Evolutionary conservation across 2,329 filamentous ascomycete genomes (phyloP), one percentile per base, ranked within the genome.

Genomic region (Aspergillus niger): DNA sequence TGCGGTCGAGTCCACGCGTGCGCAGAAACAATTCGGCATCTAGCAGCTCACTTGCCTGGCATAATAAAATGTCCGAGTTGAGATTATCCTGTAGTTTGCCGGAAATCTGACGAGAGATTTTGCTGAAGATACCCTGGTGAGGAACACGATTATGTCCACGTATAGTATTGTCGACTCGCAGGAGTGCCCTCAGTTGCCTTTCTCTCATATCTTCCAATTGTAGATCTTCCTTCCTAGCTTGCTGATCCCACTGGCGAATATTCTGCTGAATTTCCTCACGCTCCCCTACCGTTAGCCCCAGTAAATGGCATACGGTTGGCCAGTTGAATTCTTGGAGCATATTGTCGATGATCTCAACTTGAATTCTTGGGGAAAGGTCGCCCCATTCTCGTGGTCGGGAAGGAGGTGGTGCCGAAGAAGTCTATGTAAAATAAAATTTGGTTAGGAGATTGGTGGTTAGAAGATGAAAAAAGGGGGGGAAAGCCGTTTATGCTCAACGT

Each of bases 331-430:
- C 26, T 13, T 67, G 58, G 24, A 72, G 54, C 28, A 77, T 65
- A 51, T 77, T 78, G 10, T 69, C 62, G 17, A 72, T 58, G 13
- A 79, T 77, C 54, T 78, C 76, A 3, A 72, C 67, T 57, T 74
- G 72, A 20, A 79, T 64, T 3, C 63, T 66, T 15, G 62, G 63
- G 15, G 67, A 65, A 5, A 79, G 61, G 39, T 77, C 73, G 20
- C 49, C 56, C 77, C 76, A 79, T 54, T 65, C 41, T 8, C 70
- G 70, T 32, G 67, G 50, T 4, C 55, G 43, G 8, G 61, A 59
- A 51, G 64, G 26, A 28, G 10, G 28, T 44, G 30, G 13, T 13
- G 43, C 58, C 38, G 17, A 32, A 15, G 28, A n/a, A 24, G 32
- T 22, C 22, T 39, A 38, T 15, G 15, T 20, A 20, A 20, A 20